Conservation (phyloP, 495 filamentous ascomycete species). For the Hypomontagnella monticulosa region DNA sequence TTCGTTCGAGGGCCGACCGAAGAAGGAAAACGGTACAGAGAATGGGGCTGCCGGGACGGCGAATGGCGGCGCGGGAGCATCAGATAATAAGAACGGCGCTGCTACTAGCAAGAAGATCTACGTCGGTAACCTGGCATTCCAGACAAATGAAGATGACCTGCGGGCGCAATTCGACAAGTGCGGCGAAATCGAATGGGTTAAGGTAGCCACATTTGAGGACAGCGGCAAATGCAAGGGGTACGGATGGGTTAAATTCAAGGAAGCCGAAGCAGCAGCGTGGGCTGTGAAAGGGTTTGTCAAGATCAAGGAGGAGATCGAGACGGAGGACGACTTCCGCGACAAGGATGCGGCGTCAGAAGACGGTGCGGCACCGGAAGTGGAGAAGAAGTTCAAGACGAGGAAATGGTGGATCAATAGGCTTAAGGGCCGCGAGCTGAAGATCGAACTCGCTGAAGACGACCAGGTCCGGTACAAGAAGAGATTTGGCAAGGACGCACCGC, state of each 20-base stretch:
- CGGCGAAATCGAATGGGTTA: constrained; percentile 79
- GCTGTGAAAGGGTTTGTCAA: constrained; percentile 85
- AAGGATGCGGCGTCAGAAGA: constrained; percentile 59
- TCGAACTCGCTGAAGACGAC: constrained; percentile 94
- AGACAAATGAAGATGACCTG: constrained; percentile 82
- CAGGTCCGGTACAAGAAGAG: constrained; percentile 89
- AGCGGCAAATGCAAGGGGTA: constrained; percentile 97
- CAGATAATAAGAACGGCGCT: constrained; percentile 60
- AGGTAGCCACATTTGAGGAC: constrained; percentile 95
- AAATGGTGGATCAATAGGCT: constrained; percentile 87
- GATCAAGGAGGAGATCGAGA: constrained; percentile 65
- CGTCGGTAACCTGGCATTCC: constrained; percentile 89
- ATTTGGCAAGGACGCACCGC: constrained; percentile 73
- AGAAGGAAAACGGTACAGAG: constrained; percentile 55
- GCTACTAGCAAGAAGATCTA: constrained; percentile 83
- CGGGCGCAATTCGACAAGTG: constrained; percentile 82
- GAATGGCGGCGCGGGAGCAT: constrained; percentile 41
- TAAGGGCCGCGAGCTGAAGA: constrained; percentile 78
- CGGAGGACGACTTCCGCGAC: constrained; percentile 67
- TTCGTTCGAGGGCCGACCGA: constrained; percentile 80
- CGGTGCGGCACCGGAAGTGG: constrained; percentile 46
- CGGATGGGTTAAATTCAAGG: constrained; percentile 91
- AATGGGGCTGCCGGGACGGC: constrained; percentile 48
- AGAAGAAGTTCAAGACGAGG: constrained; percentile 66
- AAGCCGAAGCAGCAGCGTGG: constrained; percentile 74